Conservation (phyloP, 2,329 filamentous ascomycete genomes). For the Aspergillus fumigatus region DNA sequence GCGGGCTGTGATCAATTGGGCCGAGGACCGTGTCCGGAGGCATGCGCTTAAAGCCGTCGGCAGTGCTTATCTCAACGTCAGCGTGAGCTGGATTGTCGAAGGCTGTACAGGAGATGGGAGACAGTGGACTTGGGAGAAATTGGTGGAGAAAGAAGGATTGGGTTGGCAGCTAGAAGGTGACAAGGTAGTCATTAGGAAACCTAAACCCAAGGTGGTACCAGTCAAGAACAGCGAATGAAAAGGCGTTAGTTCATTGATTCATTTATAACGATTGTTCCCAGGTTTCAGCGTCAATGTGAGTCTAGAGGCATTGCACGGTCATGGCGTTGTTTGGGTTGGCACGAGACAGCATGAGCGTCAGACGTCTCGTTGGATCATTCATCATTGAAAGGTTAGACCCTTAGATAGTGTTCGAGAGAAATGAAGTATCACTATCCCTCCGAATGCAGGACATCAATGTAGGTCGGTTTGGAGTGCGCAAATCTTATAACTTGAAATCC, state of each 20-base stretch:
- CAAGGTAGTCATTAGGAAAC: constrained; percentile 70
- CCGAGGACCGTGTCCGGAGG: constrained; percentile 66
- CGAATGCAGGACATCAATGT: not conserved
- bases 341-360: not conserved
- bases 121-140: constrained; percentile 61
- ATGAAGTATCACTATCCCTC: not conserved
- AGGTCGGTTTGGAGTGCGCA: not conserved
- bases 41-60: constrained; percentile 85
- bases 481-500: constrained; percentile 67
- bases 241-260: not conserved
- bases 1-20: constrained; percentile 74
- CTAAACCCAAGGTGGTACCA: constrained; percentile 23
- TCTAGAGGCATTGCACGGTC: constrained; percentile 1
- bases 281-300: not conserved
- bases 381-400: not conserved
- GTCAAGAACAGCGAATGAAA: constrained; percentile 9
- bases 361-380: not conserved
- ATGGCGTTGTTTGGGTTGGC: constrained; percentile 1
- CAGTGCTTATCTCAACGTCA: constrained; percentile 71
- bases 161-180: constrained; percentile 77
- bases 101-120: constrained; percentile 39
- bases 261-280: not conserved
- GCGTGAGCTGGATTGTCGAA: constrained; percentile 65
- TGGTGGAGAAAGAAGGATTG: constrained; percentile 65
- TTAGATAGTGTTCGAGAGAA: constrained; percentile 6